Evolutionary conservation across 208 protist species (phyloP).

Genomic region (Crithidia fasciculata): DNA sequence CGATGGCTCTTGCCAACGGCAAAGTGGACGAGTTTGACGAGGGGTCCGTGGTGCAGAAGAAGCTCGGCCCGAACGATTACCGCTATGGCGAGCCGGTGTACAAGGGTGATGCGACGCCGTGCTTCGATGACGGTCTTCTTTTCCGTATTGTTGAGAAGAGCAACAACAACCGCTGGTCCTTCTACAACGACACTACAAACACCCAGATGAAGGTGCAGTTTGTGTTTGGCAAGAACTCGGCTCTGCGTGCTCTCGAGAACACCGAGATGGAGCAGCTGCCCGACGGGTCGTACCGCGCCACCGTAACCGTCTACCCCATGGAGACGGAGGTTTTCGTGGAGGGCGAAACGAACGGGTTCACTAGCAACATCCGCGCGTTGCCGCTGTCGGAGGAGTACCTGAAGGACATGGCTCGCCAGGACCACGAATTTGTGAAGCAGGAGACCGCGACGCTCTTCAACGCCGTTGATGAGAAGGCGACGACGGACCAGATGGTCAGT

Average conservation of each 20-base stretch:
- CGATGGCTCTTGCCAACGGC: conserved; percentile 24
- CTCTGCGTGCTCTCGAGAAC: conserved; percentile 70
- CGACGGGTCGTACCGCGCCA: conserved; percentile 57
- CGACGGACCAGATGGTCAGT: conserved; percentile 60
- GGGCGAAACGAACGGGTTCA: conserved; percentile 58
- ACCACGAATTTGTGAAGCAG: conserved; percentile 53
- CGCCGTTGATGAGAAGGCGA: conserved; percentile 41
- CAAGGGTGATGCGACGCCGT: conserved; percentile 59
- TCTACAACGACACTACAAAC: conserved; percentile 85
- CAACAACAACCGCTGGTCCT: conserved; percentile 75
- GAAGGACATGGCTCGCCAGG: conserved; percentile 62
- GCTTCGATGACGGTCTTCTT: conserved; percentile 78
- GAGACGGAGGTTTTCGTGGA: conserved; percentile 83
- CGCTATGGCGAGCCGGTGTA: conserved; percentile 45
- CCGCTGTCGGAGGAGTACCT: conserved; percentile 71
- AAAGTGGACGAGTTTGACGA: conserved; percentile 88
- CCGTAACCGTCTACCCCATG: conserved; percentile 71
- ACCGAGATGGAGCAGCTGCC: conserved; percentile 47
- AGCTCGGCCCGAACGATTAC: conserved; percentile 37
- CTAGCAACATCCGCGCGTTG: conserved; percentile 69
- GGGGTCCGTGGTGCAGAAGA: conserved; percentile 47
- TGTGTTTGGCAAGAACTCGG: conserved; percentile 65
- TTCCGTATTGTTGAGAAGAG: conserved; percentile 69
- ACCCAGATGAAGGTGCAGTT: conserved; percentile 82
- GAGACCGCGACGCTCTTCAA: conserved; percentile 62